Conservation (phyloP, 108 stramenopile genomes). For the Nitzschia putrida region DNA sequence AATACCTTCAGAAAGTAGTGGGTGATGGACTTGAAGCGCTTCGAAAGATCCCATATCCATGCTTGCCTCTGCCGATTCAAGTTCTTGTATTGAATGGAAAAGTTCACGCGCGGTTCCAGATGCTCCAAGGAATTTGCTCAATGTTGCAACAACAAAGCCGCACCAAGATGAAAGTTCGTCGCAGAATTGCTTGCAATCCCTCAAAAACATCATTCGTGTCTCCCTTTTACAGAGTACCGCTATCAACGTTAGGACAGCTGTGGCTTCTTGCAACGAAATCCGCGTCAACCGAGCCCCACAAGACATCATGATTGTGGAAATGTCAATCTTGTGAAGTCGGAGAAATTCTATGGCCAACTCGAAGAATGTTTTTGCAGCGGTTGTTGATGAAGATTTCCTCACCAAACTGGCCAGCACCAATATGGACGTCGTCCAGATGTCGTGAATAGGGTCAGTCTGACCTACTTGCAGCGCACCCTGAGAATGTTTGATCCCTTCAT, state of each 20-base stretch:
- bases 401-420: slow-evolving; percentile 27
- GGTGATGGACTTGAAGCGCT: slow-evolving; percentile 9
- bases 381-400: slow-evolving; percentile 7
- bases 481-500: neutral
- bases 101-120: slow-evolving; percentile 71
- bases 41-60: neutral
- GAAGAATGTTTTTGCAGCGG: slow-evolving; percentile 10
- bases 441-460: slow-evolving; percentile 31
- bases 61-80: slow-evolving; percentile 30
- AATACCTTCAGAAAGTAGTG: slow-evolving; percentile 43
- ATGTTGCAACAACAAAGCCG: slow-evolving; percentile 10
- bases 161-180: slow-evolving; percentile 20
- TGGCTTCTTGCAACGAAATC: slow-evolving; percentile 31
- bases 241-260: slow-evolving; percentile 23
- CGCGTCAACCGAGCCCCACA: slow-evolving; percentile 29
- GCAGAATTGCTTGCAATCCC: slow-evolving; percentile 14
- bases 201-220: slow-evolving; percentile 13
- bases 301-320: slow-evolving; percentile 21
- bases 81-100: slow-evolving; percentile 46
- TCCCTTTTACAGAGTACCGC: slow-evolving; percentile 31
- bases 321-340: slow-evolving; percentile 13
- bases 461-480: slow-evolving; percentile 5
- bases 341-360: slow-evolving; percentile 35
- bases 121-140: slow-evolving; percentile 56
- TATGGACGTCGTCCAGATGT: slow-evolving; percentile 42